Conservation (phyloP, 306 rosid species). For the Prunus armeniaca region DNA sequence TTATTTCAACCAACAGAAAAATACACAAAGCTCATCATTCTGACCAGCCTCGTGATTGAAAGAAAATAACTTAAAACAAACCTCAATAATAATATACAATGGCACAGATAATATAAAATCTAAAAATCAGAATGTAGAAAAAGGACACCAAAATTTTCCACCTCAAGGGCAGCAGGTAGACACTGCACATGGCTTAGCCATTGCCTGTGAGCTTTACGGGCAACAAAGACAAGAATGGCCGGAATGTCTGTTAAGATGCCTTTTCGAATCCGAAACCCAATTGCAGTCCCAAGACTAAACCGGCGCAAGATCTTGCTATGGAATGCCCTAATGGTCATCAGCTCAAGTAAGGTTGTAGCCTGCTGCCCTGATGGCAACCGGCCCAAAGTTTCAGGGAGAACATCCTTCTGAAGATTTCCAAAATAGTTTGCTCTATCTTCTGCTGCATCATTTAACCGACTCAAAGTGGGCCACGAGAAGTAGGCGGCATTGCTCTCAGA, state of each 20-base stretch:
- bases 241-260: slow-evolving; percentile 90
- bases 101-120: background rate
- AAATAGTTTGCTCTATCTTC: slow-evolving; percentile 92
- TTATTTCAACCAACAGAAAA: background rate
- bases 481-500: slow-evolving; percentile 90
- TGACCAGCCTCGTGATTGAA: background rate
- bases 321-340: slow-evolving; percentile 98
- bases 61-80: background rate
- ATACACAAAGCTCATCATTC: background rate
- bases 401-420: slow-evolving; percentile 92
- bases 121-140: slow-evolving; percentile 35
- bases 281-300: slow-evolving; percentile 93
- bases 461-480: slow-evolving; percentile 97
- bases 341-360: slow-evolving; percentile 95
- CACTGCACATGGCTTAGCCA: slow-evolving; percentile 78
- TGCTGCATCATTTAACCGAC: slow-evolving; percentile 79
- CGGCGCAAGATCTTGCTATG: slow-evolving; percentile 94
- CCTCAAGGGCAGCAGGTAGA: slow-evolving; percentile 99
- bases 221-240: slow-evolving; percentile 97
- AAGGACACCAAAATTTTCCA: slow-evolving; percentile 55
- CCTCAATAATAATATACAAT: background rate
- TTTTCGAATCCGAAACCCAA: slow-evolving; percentile 91
- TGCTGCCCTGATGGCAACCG: slow-evolving; percentile 86
- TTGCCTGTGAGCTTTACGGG: slow-evolving; percentile 92
- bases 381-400: slow-evolving; percentile 88